Percentiles rank a stretch among this genome's conserved stretches.
phyloP scores from a whole-genome alignment of 148 eudicot genomes.

The Drosera capensis region DNA sequence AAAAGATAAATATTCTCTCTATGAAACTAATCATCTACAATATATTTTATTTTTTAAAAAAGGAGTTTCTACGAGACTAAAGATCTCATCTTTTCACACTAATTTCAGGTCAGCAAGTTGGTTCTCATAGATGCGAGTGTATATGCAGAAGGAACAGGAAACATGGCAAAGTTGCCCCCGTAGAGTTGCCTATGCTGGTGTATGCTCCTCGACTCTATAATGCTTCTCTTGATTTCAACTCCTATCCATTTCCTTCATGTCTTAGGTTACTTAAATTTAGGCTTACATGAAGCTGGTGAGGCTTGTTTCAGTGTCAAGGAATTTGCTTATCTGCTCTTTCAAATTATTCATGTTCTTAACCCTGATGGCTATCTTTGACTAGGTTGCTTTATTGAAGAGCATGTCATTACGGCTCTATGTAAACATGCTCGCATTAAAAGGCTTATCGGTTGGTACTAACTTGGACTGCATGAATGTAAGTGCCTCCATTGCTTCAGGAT shows the following conservation, averaged over 20 bases:
- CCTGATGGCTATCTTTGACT: conserved; percentile 10
- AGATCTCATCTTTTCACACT: no score
- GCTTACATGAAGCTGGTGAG: no score
- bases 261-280: no score
- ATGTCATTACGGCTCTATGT: conserved; percentile 62
- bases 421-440: conserved; percentile 47
- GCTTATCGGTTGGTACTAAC: conserved; percentile 40
- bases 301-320: not conserved
- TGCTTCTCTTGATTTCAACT: not conserved
- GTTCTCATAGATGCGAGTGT: conserved; percentile 89
- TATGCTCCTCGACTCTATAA: conserved; percentile 16
- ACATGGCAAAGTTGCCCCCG: conserved; percentile 56
- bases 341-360: not conserved
- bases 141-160: conserved; percentile 68
- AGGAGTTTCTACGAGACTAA: no score
- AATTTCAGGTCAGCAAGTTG: conserved; percentile 65
- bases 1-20: no score
- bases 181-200: conserved; percentile 76
- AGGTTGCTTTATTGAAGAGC: conserved; percentile 74
- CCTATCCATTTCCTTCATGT: not conserved
- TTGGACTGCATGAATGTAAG: conserved; percentile 73
- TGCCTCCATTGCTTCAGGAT: not conserved
- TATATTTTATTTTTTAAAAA: no score
- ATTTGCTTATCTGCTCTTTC: not conserved
- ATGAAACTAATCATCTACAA: no score